Percentiles rank a stretch among this genome's conserved stretches.
Conservation (phyloP, 129 eudicot genomes). For the Logfia minima region DNA sequence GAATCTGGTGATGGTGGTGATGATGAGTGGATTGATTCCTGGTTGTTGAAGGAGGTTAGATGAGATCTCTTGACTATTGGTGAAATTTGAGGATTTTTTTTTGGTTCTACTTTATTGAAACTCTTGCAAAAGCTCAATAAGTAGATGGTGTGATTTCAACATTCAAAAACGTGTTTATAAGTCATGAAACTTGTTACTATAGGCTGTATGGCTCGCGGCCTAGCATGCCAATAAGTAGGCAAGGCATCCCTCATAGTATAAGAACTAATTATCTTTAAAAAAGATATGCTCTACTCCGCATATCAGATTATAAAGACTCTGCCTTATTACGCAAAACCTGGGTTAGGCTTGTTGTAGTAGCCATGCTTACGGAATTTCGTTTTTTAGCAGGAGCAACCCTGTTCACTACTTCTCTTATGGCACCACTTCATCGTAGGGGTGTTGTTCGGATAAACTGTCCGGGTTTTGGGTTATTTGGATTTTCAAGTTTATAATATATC, state of each 20-base stretch:
- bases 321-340: conserved; percentile 11
- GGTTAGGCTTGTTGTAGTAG: conserved; percentile 7
- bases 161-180: background rate
- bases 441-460: too few species aligned
- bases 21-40: conserved; percentile 45
- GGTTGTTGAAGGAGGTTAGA: conserved; percentile 60
- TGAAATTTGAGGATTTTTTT: background rate
- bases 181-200: conserved; percentile 15
- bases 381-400: conserved; percentile 9
- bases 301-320: conserved; percentile 2
- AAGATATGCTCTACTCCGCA: background rate
- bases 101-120: background rate
- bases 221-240: conserved; percentile 14
- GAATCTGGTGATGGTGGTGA: conserved; percentile 35
- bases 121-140: background rate
- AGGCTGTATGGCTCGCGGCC: background rate
- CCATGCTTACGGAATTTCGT: conserved; percentile 11
- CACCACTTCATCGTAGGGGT: background rate
- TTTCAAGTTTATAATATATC: too few species aligned
- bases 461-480: too few species aligned
- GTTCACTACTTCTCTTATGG: background rate
- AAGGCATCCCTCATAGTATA: background rate
- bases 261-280: background rate
- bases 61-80: background rate
- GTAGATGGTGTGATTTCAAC: conserved; percentile 21